Conservation (phyloP, 371 early-diverging fungal species). For the Apophysomyces ossiformis region DNA sequence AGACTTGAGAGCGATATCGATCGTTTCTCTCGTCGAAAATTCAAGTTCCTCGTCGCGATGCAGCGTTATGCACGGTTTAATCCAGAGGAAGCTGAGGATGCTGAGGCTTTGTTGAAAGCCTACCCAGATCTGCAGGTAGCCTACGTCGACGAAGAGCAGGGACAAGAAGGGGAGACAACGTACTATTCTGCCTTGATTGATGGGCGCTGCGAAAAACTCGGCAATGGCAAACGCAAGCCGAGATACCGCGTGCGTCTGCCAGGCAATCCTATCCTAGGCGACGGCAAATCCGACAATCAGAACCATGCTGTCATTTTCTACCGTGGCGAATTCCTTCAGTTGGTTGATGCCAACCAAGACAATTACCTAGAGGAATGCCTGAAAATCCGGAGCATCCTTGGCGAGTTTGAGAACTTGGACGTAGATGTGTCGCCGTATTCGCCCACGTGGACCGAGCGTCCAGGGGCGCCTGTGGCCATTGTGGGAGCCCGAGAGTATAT, state of each 20-base stretch:
- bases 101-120: constrained; percentile 76
- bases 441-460: constrained; percentile 48
- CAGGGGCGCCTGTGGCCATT: constrained; percentile 81
- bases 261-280: constrained; percentile 89
- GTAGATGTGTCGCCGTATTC: constrained; percentile 74
- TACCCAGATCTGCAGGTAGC: constrained; percentile 86
- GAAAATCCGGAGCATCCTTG: constrained; percentile 86
- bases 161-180: constrained; percentile 57
- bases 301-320: constrained; percentile 86
- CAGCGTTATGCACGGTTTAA: constrained; percentile 83
- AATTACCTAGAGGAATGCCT: constrained; percentile 89
- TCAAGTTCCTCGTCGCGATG: constrained; percentile 89
- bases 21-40: constrained; percentile 74
- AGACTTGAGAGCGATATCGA: constrained; percentile 74
- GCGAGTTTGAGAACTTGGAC: constrained; percentile 84
- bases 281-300: constrained; percentile 93
- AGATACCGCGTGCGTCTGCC: constrained; percentile 81
- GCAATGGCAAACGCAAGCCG: constrained; percentile 75
- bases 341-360: constrained; percentile 94
- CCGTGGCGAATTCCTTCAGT: constrained; percentile 85
- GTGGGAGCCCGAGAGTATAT: constrained; percentile 92
- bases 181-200: constrained; percentile 80
- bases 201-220: constrained; percentile 66
- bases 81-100: constrained; percentile 77
- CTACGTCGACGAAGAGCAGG: constrained; percentile 76